A percentile compares a stretch with the other conserved stretches of the same genome.
Conservation (phyloP, 495 filamentous ascomycete species). For the Aspergillus nanangensis region DNA sequence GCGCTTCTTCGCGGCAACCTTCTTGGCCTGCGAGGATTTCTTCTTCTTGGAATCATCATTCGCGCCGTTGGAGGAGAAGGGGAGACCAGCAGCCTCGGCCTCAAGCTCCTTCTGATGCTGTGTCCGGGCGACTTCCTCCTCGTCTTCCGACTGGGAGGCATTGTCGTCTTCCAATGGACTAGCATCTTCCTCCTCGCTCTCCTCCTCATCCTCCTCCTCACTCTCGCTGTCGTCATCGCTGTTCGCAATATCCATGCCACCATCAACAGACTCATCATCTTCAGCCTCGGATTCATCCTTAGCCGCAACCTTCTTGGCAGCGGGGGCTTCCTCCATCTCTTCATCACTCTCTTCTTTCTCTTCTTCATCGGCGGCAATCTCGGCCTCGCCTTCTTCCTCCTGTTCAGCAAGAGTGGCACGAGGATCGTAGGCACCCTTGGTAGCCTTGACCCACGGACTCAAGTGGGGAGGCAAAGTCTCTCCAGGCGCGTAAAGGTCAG, state of each 20-base stretch:
- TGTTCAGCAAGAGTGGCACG: constrained; percentile 68
- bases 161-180: constrained; percentile 39
- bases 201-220: constrained; percentile 37
- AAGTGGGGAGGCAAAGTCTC: constrained; percentile 87
- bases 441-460: constrained; percentile 90
- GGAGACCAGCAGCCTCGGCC: constrained; percentile 69
- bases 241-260: constrained; percentile 57
- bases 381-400: constrained; percentile 79
- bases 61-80: constrained; percentile 35
- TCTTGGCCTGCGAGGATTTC: constrained; percentile 63
- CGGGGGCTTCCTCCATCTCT: constrained; percentile 38
- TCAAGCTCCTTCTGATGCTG: constrained; percentile 86
- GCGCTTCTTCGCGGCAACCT: constrained; percentile 59
- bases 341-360: constrained; percentile 37
- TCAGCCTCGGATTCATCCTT: constrained; percentile 28
- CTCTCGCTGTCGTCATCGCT: constrained; percentile 45
- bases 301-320: constrained; percentile 18
- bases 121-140: constrained; percentile 44
- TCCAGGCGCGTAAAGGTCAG: constrained; percentile 87
- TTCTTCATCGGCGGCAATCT: constrained; percentile 53
- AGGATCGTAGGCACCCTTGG: constrained; percentile 83
- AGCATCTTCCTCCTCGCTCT: constrained; percentile 28
- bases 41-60: constrained; percentile 43
- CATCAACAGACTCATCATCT: constrained; percentile 47
- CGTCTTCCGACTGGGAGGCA: constrained; percentile 47